A percentile compares a stretch with the other conserved stretches of the same genome.
These are phyloP conservation scores for Triticum urartu DNA, from an alignment of 176 grass and related monocot genomes.

Conservation along the genomic window DNA sequence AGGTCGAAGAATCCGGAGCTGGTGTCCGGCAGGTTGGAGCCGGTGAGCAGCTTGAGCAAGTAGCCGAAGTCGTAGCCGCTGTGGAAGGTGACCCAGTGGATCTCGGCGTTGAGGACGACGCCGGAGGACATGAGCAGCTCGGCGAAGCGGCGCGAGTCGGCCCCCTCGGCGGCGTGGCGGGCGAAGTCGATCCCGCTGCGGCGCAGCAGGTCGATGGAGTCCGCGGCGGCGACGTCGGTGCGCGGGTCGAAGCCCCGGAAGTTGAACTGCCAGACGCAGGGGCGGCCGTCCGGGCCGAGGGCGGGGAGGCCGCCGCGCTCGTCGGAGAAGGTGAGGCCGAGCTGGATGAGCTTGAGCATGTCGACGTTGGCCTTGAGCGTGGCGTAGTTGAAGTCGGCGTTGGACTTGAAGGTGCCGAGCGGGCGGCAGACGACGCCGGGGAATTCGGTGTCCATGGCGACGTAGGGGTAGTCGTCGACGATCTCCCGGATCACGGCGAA, in stretches of 20 bases:
- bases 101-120: slow-evolving; percentile 45
- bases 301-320: slow-evolving; percentile 34
- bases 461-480: slow-evolving; percentile 54
- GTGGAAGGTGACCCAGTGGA: slow-evolving; percentile 70
- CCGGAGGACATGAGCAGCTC: slow-evolving; percentile 72
- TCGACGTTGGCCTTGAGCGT: slow-evolving; percentile 59
- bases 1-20: slow-evolving; percentile 46
- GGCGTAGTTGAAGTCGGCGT: slow-evolving; percentile 49
- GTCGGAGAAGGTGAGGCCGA: slow-evolving; percentile 59
- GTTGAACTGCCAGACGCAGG: slow-evolving; percentile 68
- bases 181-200: slow-evolving; percentile 56
- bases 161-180: slow-evolving; percentile 44
- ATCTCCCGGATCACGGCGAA: slow-evolving; percentile 60
- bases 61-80: slow-evolving; percentile 70
- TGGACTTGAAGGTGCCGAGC: slow-evolving; percentile 35
- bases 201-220: slow-evolving; percentile 62
- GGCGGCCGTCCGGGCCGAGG: neutral
- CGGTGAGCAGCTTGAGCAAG: slow-evolving; percentile 51
- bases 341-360: slow-evolving; percentile 61
- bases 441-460: slow-evolving; percentile 79
- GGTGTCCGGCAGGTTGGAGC: slow-evolving; percentile 48
- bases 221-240: slow-evolving; percentile 36
- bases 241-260: slow-evolving; percentile 59
- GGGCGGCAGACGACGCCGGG: slow-evolving; percentile 63
- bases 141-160: slow-evolving; percentile 42